Evolutionary conservation across 2,329 filamentous ascomycete species (phyloP).

Genomic region (Neofusicoccum kwambonambiense): DNA sequence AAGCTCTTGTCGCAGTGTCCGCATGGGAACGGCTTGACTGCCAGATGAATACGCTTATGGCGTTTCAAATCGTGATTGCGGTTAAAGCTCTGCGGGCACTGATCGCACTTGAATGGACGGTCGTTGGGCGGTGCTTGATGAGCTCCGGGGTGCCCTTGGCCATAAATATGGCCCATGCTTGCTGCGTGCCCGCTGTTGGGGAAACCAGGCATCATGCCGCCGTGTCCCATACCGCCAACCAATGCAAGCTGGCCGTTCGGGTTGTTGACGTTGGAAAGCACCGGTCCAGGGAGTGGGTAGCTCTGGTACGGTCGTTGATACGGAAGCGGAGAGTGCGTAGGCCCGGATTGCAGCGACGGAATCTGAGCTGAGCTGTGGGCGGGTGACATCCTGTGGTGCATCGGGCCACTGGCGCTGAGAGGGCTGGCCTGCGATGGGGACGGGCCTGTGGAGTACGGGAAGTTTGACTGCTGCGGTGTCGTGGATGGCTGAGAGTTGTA

Average conservation of each 20-base stretch:
- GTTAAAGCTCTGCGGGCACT: constrained; percentile 91
- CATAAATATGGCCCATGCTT: constrained; percentile 63
- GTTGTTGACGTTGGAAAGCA: constrained; percentile 76
- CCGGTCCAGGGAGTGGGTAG: constrained; percentile 61
- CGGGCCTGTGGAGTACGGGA: constrained; percentile 50
- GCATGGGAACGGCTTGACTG: constrained; percentile 94
- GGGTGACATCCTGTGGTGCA: constrained; percentile 53
- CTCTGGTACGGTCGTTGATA: constrained; percentile 50
- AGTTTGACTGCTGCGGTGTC: constrained; percentile 49
- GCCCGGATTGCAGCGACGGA: constrained; percentile 49
- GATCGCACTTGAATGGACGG: constrained; percentile 90
- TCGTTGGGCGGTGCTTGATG: constrained; percentile 62
- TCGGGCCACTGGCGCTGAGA: constrained; percentile 45
- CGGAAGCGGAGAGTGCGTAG: constrained; percentile 46
- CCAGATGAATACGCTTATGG: constrained; percentile 91
- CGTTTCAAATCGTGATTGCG: constrained; percentile 94
- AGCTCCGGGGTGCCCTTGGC: constrained; percentile 34
- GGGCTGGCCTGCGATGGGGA: constrained; percentile 52
- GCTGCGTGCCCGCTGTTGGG: constrained; percentile 59
- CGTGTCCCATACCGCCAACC: constrained; percentile 58
- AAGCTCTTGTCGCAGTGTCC: constrained; percentile 93
- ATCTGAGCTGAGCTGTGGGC: constrained; percentile 43
- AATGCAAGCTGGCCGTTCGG: constrained; percentile 71
- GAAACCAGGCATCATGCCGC: constrained; percentile 55
- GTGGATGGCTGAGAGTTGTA: constrained; percentile 58